phyloP scores from a whole-genome alignment of 2,329 filamentous ascomycete genomes.

The Exophiala spinifera region DNA sequence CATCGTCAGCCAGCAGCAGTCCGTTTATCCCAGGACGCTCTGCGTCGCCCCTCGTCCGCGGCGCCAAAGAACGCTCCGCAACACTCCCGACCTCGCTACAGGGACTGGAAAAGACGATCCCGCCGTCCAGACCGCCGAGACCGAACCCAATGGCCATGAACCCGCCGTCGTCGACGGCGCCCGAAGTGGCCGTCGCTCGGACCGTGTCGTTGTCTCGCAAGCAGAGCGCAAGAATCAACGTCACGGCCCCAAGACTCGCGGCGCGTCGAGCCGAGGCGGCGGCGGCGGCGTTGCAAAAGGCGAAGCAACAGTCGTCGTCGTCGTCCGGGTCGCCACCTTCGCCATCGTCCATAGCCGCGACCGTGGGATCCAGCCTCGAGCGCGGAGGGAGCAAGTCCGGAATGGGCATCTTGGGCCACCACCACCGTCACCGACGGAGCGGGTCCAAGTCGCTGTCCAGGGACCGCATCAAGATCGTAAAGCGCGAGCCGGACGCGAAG shows the following conservation, averaged over 20 bases:
- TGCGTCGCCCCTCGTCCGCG: background rate
- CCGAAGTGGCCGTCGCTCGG: constrained; percentile 26
- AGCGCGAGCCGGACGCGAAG: constrained; percentile 6
- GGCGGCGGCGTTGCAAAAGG: constrained; percentile 1
- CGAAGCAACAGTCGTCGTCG: background rate
- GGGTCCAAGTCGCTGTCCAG: constrained; percentile 14
- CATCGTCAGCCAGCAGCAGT: too few species aligned
- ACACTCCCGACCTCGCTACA: constrained; percentile 19
- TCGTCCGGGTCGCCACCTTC: background rate
- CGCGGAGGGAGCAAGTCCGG: background rate
- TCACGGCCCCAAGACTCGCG: constrained; percentile 14
- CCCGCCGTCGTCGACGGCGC: constrained; percentile 5
- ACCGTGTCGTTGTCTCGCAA: constrained; percentile 27
- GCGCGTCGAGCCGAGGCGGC: constrained; percentile 14
- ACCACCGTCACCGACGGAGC: constrained; percentile 18
- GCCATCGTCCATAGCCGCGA: background rate
- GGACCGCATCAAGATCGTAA: constrained; percentile 19
- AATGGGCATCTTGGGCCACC: constrained; percentile 14
- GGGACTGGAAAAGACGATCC: constrained; percentile 19
- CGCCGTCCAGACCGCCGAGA: constrained; percentile 4
- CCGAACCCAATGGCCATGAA: constrained; percentile 13
- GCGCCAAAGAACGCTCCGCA: constrained; percentile 15
- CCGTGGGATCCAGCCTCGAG: background rate
- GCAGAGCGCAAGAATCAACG: constrained; percentile 22
- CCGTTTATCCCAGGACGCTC: background rate